phyloP scores from a whole-genome alignment of 75 land plant species.

The Selaginella tamariscina region DNA sequence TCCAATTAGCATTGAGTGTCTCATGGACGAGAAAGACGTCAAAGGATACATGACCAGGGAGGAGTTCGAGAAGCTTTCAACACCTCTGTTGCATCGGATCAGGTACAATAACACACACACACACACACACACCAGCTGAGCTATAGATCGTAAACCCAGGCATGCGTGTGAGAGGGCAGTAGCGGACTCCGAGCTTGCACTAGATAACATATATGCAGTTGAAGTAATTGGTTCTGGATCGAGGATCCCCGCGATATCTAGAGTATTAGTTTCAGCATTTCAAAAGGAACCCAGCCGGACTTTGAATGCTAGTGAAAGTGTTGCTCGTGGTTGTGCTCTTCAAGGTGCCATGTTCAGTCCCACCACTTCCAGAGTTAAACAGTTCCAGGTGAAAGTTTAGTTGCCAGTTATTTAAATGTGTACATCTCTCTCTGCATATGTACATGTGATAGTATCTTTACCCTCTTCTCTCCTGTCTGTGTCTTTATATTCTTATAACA shows the following conservation, averaged over 20 bases:
- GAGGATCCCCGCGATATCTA: slow-evolving; percentile 67
- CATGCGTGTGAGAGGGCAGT: slow-evolving; percentile 61
- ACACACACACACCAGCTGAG: too few relatives aligned
- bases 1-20: slow-evolving; percentile 68
- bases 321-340: slow-evolving; percentile 91
- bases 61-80: slow-evolving; percentile 68
- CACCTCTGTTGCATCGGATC: slow-evolving; percentile 49
- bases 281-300: slow-evolving; percentile 69
- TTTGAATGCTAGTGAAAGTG: slow-evolving; percentile 90
- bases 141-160: too few relatives aligned
- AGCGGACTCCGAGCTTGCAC: slow-evolving; percentile 39
- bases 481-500: background rate
- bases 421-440: background rate
- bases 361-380: slow-evolving; percentile 63
- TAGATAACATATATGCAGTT: slow-evolving; percentile 45
- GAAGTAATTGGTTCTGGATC: slow-evolving; percentile 97
- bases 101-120: too few relatives aligned
- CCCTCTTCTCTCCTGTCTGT: slow-evolving; percentile 1
- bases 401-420: background rate
- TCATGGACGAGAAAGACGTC: slow-evolving; percentile 91
- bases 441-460: background rate
- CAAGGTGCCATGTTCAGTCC: slow-evolving; percentile 99
- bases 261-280: slow-evolving; percentile 42
- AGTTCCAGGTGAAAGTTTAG: slow-evolving; percentile 51
- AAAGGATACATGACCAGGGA: slow-evolving; percentile 75